Percentiles rank a stretch among this genome's conserved stretches.
phyloP scores from a whole-genome alignment of 768 basidiomycete genomes.

The Suillus subaureus region DNA sequence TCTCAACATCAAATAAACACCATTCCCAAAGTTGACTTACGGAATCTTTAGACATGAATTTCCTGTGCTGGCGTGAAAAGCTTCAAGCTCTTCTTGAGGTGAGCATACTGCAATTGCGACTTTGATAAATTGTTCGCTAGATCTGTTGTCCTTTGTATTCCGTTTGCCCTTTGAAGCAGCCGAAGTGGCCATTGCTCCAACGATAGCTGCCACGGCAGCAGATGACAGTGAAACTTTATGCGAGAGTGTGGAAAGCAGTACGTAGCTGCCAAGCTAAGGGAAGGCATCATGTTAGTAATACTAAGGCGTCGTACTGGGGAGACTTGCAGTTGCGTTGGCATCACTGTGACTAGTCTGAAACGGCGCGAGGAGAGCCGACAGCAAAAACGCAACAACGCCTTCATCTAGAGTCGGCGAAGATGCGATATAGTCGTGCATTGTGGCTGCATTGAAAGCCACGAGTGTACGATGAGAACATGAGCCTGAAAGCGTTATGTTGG shows the following conservation, averaged over 20 bases:
- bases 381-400: slow-evolving; percentile 61
- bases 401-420: slow-evolving; percentile 60
- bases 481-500: slow-evolving; percentile 20
- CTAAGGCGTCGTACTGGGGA: not conserved
- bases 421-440: slow-evolving; percentile 78
- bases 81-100: slow-evolving; percentile 57
- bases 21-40: slow-evolving; percentile 38
- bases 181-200: slow-evolving; percentile 54
- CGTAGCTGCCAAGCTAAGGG: slow-evolving; percentile 67
- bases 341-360: slow-evolving; percentile 54
- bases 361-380: slow-evolving; percentile 66
- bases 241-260: slow-evolving; percentile 71
- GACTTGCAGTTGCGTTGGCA: slow-evolving; percentile 48
- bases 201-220: slow-evolving; percentile 59
- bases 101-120: slow-evolving; percentile 67
- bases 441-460: slow-evolving; percentile 80
- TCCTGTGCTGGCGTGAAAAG: slow-evolving; percentile 41
- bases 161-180: slow-evolving; percentile 34
- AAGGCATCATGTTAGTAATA: slow-evolving; percentile 1
- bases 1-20: not conserved
- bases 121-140: slow-evolving; percentile 61
- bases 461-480: slow-evolving; percentile 65
- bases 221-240: slow-evolving; percentile 62
- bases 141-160: slow-evolving; percentile 35
- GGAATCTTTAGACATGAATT: slow-evolving; percentile 47